phyloP scores from a whole-genome alignment of 805 yeast genomes.

The Saccharomycopsis schoenii region DNA sequence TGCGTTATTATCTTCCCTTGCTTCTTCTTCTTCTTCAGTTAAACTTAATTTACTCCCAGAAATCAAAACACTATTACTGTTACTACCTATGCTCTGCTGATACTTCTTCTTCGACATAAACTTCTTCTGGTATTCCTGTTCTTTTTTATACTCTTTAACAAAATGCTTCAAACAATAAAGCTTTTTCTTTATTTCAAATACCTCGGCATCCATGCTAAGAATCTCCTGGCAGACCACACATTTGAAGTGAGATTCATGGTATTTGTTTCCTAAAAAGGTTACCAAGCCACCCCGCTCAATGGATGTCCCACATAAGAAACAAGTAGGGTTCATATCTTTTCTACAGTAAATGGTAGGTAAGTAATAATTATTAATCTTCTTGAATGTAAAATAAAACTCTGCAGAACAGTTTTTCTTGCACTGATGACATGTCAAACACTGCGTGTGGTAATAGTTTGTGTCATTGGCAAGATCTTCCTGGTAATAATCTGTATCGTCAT shows the following conservation, averaged over 20 bases:
- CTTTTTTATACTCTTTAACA: conserved; percentile 6
- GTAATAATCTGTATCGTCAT: conserved; percentile 4
- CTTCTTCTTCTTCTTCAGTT: neutral
- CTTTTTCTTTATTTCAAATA: conserved; percentile 9
- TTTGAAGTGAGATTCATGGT: conserved; percentile 14
- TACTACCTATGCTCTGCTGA: neutral
- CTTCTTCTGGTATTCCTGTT: neutral
- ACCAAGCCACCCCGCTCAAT: conserved; percentile 14
- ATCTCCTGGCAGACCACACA: conserved; percentile 6
- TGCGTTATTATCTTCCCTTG: neutral
- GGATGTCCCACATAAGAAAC: conserved; percentile 7
- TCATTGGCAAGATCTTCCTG: conserved; percentile 6
- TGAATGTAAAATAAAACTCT: conserved; percentile 15
- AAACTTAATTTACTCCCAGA: neutral
- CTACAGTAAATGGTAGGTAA: conserved; percentile 16
- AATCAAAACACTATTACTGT: neutral
- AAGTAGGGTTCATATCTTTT: conserved; percentile 15
- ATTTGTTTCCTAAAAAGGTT: conserved; percentile 13
- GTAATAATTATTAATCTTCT: conserved; percentile 14
- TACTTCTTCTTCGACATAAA: neutral
- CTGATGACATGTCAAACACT: conserved; percentile 14
- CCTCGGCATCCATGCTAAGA: conserved; percentile 1
- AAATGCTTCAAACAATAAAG: conserved; percentile 12
- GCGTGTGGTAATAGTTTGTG: conserved; percentile 6
- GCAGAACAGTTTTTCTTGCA: conserved; percentile 14